Evolutionary conservation across 202 grass and related monocot genomes (phyloP).

Genomic region (Schoenoplectus triqueter): DNA sequence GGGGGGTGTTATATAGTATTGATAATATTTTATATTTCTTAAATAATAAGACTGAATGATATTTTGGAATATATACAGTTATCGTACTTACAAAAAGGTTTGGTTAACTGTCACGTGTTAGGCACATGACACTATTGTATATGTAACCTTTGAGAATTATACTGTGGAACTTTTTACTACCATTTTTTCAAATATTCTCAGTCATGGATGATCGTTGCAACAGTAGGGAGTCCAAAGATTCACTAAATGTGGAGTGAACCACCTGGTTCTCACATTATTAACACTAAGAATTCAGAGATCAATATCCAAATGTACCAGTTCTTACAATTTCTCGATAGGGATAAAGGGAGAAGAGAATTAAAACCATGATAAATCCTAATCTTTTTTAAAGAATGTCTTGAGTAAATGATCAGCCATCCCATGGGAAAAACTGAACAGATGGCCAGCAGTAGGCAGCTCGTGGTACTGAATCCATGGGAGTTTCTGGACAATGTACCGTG

Average conservation of each 20-base stretch:
- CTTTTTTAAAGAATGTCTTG: slow-evolving; percentile 54
- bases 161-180: no score
- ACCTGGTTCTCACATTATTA: neutral
- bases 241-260: neutral
- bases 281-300: neutral
- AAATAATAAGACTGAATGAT: no score
- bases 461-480: slow-evolving; percentile 79
- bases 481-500: slow-evolving; percentile 60
- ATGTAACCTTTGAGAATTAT: no score
- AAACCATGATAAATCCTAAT: slow-evolving; percentile 4
- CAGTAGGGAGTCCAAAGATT: neutral
- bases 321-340: neutral
- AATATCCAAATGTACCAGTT: neutral
- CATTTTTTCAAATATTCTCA: no score
- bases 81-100: no score
- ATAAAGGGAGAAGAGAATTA: neutral
- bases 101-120: no score
- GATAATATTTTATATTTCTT: neutral
- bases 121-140: no score
- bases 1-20: no score
- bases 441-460: slow-evolving; percentile 66
- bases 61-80: no score
- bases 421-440: slow-evolving; percentile 59
- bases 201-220: no score
- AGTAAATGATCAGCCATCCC: slow-evolving; percentile 64